phyloP scores from a whole-genome alignment of 192 early-diverging fungal genomes.

The Linderina pennispora region DNA sequence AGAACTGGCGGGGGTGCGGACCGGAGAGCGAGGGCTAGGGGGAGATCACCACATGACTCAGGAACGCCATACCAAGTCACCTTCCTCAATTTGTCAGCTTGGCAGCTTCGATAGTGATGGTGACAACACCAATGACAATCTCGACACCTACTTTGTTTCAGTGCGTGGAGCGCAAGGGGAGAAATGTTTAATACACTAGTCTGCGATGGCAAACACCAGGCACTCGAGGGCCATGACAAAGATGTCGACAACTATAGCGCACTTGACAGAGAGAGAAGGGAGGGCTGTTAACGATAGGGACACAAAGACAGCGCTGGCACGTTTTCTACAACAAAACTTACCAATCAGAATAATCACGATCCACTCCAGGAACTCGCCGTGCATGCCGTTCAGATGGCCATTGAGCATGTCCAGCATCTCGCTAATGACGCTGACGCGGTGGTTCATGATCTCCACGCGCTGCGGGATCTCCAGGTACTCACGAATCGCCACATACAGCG shows the following conservation, averaged over 20 bases:
- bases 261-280: not conserved
- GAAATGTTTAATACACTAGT: constrained; percentile 7
- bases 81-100: constrained; percentile 32
- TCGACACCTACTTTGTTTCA: constrained; percentile 48
- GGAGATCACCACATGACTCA: too few relatives aligned
- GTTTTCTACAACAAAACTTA: constrained; percentile 20
- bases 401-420: constrained; percentile 94
- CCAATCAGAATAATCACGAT: constrained; percentile 93
- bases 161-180: not conserved
- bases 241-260: constrained; percentile 30
- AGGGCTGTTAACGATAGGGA: constrained; percentile 1
- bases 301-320: not conserved
- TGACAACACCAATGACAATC: constrained; percentile 69
- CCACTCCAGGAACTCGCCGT: constrained; percentile 90
- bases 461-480: constrained; percentile 79
- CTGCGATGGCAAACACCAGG: constrained; percentile 37
- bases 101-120: constrained; percentile 63
- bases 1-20: too few relatives aligned
- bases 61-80: too few relatives aligned
- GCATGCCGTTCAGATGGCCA: constrained; percentile 85
- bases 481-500: constrained; percentile 72
- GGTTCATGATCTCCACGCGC: constrained; percentile 88
- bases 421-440: constrained; percentile 85
- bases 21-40: too few relatives aligned
- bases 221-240: constrained; percentile 44